phyloP scores from a whole-genome alignment of 352 stramenopile species.

The Globisporangium radiosum region DNA sequence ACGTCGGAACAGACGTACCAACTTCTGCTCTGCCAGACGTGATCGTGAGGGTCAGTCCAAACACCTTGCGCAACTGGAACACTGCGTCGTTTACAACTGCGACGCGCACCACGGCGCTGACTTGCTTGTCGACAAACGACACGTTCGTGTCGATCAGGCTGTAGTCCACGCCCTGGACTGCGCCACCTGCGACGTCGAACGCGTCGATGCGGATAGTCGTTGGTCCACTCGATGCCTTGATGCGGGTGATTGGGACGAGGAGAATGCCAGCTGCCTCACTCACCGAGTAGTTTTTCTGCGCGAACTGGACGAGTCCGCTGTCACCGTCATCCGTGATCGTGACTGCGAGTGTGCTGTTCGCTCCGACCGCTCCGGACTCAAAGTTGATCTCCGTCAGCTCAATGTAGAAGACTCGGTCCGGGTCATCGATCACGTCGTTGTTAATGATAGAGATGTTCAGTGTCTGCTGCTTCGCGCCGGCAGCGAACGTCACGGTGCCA shows the following conservation, averaged over 20 bases:
- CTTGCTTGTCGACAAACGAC: conserved; percentile 21
- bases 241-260: conserved; percentile 18
- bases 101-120: conserved; percentile 10
- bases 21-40: conserved; percentile 20
- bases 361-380: conserved; percentile 25
- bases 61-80: conserved; percentile 36
- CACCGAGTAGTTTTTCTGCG: conserved; percentile 16
- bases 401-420: conserved; percentile 40
- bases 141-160: conserved; percentile 10
- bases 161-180: conserved; percentile 28
- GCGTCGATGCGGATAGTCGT: conserved; percentile 15
- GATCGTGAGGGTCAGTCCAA: conserved; percentile 24
- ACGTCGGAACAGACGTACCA: conserved; percentile 2
- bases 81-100: conserved; percentile 35
- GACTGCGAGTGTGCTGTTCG: conserved; percentile 13
- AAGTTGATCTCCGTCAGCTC: conserved; percentile 16
- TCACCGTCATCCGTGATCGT: conserved; percentile 48
- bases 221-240: conserved; percentile 22
- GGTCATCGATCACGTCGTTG: conserved; percentile 39
- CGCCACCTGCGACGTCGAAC: conserved; percentile 7
- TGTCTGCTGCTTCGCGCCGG: conserved; percentile 11
- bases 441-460: conserved; percentile 40
- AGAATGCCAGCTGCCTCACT: conserved; percentile 20
- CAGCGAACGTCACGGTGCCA: conserved; percentile 25
- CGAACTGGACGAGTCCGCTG: conserved; percentile 31